Percentiles rank a stretch among this genome's conserved stretches.
phyloP scores from a whole-genome alignment of 331 rosid species.

The Rosa hybrid region DNA sequence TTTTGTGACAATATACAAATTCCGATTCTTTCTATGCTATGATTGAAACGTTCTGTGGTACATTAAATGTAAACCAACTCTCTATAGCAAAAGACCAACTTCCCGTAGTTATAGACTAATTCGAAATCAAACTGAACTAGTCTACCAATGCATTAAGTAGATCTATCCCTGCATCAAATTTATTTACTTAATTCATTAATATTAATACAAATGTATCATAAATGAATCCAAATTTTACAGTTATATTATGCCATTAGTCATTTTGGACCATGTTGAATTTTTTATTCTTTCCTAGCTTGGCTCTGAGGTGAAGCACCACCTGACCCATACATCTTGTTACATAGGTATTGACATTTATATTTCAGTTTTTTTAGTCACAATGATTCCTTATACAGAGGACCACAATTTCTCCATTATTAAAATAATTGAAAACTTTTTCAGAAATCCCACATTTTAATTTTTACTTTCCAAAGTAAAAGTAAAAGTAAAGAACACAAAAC shows the following conservation, averaged over 20 bases:
- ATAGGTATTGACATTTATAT: background rate
- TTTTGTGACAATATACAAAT: no score
- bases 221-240: no score
- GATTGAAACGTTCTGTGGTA: no score
- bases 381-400: background rate
- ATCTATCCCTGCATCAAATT: no score
- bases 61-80: no score
- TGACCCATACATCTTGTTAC: background rate
- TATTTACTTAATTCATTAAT: no score
- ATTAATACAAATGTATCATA: no score
- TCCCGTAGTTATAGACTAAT: no score
- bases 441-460: background rate
- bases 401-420: background rate
- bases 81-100: no score
- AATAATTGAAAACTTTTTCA: background rate
- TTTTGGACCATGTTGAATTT: background rate
- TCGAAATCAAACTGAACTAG: no score
- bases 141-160: no score
- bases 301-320: background rate
- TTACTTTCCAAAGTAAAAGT: background rate
- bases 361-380: background rate
- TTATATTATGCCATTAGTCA: background rate
- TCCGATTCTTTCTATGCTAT: no score
- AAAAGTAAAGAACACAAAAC: background rate
- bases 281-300: background rate